Base-by-base conservation (phyloP, 208 protist species). In the Vickermania ingenoplastis region DNA sequence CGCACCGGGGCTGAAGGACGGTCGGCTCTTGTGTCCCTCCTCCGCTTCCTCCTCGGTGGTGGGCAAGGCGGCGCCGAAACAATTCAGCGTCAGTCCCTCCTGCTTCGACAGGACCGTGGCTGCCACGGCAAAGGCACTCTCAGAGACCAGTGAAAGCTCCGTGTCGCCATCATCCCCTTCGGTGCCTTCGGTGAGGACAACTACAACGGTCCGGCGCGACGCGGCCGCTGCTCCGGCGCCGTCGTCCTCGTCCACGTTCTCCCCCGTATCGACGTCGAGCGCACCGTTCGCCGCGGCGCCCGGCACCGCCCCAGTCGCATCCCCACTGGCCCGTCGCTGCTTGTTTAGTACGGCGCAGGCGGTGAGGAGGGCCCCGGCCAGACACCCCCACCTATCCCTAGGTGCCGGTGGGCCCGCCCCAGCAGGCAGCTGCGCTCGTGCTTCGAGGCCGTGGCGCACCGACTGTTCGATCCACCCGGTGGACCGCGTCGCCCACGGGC, bases 81-180 rank as follows among this genome's bases (percentile, higher is more conserved):
- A 67, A 30, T 71, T 80, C 25, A 83, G 56, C 21, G 65, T 59
- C 13, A 75, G 59, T 31, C 61, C 50, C 41, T 77, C 61, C 65
- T 77, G 65, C 30, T 59, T 67, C 21, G 69, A 41, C 5, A 70
- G 65, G 17, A 81, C 54, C 14, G 70, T 45, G 11, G 36, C 72
- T 1, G 79, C 71, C 26, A 77, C 68, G 23, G 81, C 77, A 17
- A 92, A 71, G 17, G 79, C 75, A 53, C 86, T 89, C 61, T 94
- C 83, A 2, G 79, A 57, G 31, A 62, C 68, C 61, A 81, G 83
- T 5, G 71, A 63, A 27, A 84, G 53, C 17, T 45, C 36, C 36
- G 7, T 17, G 11, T n/a, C 36, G 36, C 36, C 36, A n/a, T n/a
- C n/a, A n/a, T n/a, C n/a, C n/a, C n/a, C n/a, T n/a, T n/a, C n/a